Conservation (phyloP, 1,284 basidiomycete genomes). For the Malassezia sp. region DNA sequence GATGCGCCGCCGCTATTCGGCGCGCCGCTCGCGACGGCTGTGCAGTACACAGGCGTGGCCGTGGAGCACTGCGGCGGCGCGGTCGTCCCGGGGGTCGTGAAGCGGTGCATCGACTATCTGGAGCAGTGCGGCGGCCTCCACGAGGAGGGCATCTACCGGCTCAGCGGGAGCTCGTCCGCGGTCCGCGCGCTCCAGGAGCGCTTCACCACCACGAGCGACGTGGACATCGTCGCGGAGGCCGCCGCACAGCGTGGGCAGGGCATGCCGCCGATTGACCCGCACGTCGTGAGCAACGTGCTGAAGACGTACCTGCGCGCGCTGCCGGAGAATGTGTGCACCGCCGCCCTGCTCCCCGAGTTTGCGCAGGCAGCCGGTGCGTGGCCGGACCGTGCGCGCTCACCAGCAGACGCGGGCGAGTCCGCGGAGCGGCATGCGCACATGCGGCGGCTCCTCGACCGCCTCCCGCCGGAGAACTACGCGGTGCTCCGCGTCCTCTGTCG, state of each 20-base stretch:
- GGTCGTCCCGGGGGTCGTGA: slow-evolving; percentile 81
- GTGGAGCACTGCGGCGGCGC: slow-evolving; percentile 23
- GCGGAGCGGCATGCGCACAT: slow-evolving; percentile 81
- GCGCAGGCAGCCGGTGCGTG: slow-evolving; percentile 55
- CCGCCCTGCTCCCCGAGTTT: background rate
- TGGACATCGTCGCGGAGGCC: slow-evolving; percentile 31
- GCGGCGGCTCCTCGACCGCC: slow-evolving; percentile 66
- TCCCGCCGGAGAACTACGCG: slow-evolving; percentile 86
- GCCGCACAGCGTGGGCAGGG: background rate
- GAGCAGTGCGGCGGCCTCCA: slow-evolving; percentile 72
- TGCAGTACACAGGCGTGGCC: slow-evolving; percentile 69
- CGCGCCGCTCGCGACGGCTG: slow-evolving; percentile 71
- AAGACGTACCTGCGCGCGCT: slow-evolving; percentile 41
- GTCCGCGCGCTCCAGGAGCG: slow-evolving; percentile 85
- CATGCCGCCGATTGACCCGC: slow-evolving; percentile 21
- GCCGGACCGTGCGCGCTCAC: slow-evolving; percentile 66
- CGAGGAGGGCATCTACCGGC: slow-evolving; percentile 93
- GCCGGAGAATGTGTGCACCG: slow-evolving; percentile 34
- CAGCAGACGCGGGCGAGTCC: no score
- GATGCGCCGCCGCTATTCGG: slow-evolving; percentile 59
- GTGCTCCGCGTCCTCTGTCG: slow-evolving; percentile 78
- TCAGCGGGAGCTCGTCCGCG: slow-evolving; percentile 57
- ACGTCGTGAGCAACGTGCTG: slow-evolving; percentile 39
- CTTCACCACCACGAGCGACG: slow-evolving; percentile 60
- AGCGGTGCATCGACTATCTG: slow-evolving; percentile 58